Percentiles rank a stretch among this genome's conserved stretches.
phyloP scores from a whole-genome alignment of 345 rosid species.

The Populus pruinosa region DNA sequence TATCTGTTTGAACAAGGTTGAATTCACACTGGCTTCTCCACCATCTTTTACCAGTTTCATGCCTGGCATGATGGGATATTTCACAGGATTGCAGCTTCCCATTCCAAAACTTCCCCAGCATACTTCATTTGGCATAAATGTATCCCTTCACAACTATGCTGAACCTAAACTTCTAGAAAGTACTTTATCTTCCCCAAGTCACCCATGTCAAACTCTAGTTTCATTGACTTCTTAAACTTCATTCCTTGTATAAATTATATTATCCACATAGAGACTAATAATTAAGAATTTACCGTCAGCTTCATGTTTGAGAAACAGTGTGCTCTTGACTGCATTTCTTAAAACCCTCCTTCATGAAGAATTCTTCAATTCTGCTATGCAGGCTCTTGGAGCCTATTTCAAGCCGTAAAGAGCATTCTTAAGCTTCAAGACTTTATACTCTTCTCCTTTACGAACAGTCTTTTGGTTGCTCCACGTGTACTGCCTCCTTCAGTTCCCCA shows the following conservation, averaged over 20 bases:
- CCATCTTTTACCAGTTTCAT: no score
- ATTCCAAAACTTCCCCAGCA: no score
- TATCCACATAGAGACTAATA: no score
- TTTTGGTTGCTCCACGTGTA: not conserved
- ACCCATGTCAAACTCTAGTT: not conserved
- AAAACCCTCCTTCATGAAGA: not conserved
- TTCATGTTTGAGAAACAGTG: not conserved
- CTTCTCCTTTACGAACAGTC: not conserved
- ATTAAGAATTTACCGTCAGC: not conserved
- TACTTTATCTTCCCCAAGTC: not conserved
- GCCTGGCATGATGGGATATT: not conserved
- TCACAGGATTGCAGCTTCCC: fast-evolving
- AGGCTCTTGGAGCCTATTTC: not conserved
- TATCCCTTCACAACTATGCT: not conserved
- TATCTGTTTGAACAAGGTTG: no score
- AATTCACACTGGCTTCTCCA: not conserved
- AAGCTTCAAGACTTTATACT: not conserved
- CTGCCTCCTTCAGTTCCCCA: fast-evolving
- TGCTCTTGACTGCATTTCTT: not conserved
- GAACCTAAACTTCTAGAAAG: not conserved
- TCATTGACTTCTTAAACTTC: not conserved
- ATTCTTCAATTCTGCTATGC: not conserved
- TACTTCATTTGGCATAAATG: not conserved
- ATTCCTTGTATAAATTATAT: no score
- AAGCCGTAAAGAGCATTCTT: not conserved